Evolutionary conservation across 768 basidiomycete species (phyloP).

Genomic region (Trametes cingulata): DNA sequence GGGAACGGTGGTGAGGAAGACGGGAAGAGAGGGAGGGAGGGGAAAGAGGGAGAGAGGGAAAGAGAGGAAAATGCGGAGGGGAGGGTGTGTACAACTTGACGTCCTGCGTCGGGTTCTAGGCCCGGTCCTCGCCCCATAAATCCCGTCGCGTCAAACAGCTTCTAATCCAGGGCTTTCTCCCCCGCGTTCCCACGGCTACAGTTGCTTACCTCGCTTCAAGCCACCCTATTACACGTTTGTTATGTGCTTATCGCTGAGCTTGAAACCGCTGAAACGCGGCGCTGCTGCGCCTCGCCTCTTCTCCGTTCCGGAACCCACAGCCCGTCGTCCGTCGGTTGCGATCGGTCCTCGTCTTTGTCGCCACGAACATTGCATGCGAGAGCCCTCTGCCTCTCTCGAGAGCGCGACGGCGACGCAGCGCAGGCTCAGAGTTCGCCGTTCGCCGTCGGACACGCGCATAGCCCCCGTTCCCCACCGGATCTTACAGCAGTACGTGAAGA

Average conservation of each 20-base stretch:
- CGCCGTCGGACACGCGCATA: not conserved
- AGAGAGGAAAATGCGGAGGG: constrained; percentile 2
- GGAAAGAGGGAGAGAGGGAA: constrained; percentile 15
- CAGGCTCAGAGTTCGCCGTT: not conserved
- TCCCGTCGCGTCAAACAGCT: not conserved
- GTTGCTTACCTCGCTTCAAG: not conserved
- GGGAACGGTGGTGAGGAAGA: constrained; percentile 3
- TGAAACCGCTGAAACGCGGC: not conserved
- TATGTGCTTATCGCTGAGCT: not conserved
- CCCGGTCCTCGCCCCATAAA: constrained; percentile 7
- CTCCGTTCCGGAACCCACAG: not conserved
- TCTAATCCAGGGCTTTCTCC: not conserved
- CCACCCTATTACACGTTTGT: not conserved
- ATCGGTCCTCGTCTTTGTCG: constrained; percentile 2
- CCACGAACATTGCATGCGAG: not conserved
- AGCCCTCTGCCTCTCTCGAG: no score
- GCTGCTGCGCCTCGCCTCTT: constrained; percentile 1
- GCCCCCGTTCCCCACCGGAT: constrained; percentile 5
- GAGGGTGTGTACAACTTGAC: constrained; percentile 16
- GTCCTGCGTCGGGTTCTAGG: constrained; percentile 16
- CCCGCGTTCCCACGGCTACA: constrained; percentile 14
- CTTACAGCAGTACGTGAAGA: constrained; percentile 10
- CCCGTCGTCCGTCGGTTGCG: constrained; percentile 6
- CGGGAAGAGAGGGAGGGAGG: constrained; percentile 8
- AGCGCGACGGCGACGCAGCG: not conserved